Conservation (phyloP, 306 rosid genomes). For the Fragaria nilgerrensis region DNA sequence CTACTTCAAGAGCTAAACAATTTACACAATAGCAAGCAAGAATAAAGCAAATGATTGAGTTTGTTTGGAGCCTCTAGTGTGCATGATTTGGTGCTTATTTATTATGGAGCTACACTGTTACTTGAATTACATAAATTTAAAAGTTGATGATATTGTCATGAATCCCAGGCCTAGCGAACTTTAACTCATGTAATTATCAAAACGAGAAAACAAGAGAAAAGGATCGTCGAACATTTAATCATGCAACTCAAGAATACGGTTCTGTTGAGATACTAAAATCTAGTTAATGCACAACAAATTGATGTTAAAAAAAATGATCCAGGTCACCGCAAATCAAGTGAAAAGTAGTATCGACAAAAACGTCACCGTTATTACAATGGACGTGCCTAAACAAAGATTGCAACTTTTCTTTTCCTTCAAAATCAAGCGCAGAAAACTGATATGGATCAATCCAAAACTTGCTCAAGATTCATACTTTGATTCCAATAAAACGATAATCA, state of each 20-base stretch:
- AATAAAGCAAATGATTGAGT: background rate
- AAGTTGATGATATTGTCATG: background rate
- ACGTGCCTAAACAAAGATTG: background rate
- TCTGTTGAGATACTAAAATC: background rate
- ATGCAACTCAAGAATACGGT: background rate
- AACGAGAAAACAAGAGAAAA: background rate
- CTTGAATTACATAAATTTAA: background rate
- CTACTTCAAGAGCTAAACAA: background rate
- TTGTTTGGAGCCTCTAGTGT: background rate
- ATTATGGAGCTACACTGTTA: background rate
- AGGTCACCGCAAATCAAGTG: background rate
- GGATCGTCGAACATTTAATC: background rate
- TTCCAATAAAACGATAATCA: background rate
- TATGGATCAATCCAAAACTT: background rate
- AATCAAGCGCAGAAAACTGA: background rate
- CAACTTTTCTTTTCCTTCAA: background rate
- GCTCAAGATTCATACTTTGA: background rate
- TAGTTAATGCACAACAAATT: background rate
- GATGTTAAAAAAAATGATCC: background rate
- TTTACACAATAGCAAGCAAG: slow-evolving; percentile 9
- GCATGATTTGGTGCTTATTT: background rate
- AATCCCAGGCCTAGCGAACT: background rate
- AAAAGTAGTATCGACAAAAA: background rate
- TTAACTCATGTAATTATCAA: background rate
- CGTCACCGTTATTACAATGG: background rate